These are phyloP conservation scores for Fomitopsis palustris DNA, from an alignment of 1,284 basidiomycete species.

Conservation along the genomic window DNA sequence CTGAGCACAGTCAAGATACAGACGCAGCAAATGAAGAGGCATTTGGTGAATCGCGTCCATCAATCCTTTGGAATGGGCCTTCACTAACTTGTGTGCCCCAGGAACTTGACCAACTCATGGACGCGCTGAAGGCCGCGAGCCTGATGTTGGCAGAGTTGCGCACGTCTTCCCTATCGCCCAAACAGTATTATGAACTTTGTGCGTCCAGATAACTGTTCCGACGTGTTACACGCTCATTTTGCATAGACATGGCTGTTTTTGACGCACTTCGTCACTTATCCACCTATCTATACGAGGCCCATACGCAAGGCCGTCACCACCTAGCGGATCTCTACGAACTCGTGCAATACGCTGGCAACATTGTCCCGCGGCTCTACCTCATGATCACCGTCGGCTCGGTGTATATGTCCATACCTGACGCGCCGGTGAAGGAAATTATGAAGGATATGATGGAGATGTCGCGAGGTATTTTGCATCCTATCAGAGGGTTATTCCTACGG, in stretches of 20 bases:
- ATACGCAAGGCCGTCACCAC: constrained; percentile 85
- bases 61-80: not conserved
- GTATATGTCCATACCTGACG: constrained; percentile 95
- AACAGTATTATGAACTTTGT: constrained; percentile 98
- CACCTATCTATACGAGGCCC: constrained; percentile 92
- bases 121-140: constrained; percentile 92
- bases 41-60: constrained; percentile 59
- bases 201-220: constrained; percentile 27
- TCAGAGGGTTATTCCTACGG: constrained; percentile 86
- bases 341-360: constrained; percentile 94
- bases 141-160: constrained; percentile 93
- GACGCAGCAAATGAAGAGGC: constrained; percentile 90
- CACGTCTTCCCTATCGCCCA: constrained; percentile 87
- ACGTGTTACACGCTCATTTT: constrained; percentile 7
- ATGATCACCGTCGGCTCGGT: constrained; percentile 98
- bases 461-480: constrained; percentile 90
- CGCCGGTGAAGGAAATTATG: constrained; percentile 97
- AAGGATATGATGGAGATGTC: constrained; percentile 99
- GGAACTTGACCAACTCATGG: constrained; percentile 96
- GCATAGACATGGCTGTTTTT: constrained; percentile 91
- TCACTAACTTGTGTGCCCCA: constrained; percentile 24
- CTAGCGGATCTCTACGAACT: constrained; percentile 96
- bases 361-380: constrained; percentile 91
- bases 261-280: constrained; percentile 91
- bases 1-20: constrained; percentile 88